Evolutionary conservation across 176 grass and related monocot genomes (phyloP).

Genomic region (Ensete ventricosum): DNA sequence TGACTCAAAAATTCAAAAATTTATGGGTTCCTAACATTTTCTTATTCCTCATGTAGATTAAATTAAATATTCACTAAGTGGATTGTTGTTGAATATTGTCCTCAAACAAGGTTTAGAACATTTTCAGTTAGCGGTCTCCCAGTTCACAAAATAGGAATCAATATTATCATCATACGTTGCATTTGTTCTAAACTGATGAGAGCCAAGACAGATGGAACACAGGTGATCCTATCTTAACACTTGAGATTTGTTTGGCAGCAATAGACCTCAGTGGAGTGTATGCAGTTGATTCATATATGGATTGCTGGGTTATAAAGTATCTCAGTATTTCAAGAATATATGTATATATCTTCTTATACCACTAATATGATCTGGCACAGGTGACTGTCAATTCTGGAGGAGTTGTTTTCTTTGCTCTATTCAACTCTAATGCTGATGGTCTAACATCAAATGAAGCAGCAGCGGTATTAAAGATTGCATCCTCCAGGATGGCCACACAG

Average conservation of each 20-base stretch:
- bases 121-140: background rate
- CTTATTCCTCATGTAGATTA: too few species aligned
- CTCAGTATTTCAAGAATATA: background rate
- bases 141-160: background rate
- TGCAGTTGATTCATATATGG: background rate
- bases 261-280: background rate
- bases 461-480: constrained; percentile 86
- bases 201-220: background rate
- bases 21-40: too few species aligned
- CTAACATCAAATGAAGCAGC: constrained; percentile 41
- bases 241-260: background rate
- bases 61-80: too few species aligned
- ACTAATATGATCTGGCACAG: constrained; percentile 17
- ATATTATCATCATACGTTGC: background rate
- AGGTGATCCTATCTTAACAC: background rate
- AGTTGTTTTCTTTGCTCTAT: constrained; percentile 91
- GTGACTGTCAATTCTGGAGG: constrained; percentile 96
- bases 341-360: background rate
- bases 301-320: background rate
- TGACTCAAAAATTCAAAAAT: too few species aligned
- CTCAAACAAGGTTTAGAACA: too few species aligned
- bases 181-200: background rate
- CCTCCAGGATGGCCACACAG: constrained; percentile 86
- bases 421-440: constrained; percentile 30
- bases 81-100: too few species aligned